phyloP scores from a whole-genome alignment of 1,139 yeast species.

The Saccharomyces hybrid region DNA sequence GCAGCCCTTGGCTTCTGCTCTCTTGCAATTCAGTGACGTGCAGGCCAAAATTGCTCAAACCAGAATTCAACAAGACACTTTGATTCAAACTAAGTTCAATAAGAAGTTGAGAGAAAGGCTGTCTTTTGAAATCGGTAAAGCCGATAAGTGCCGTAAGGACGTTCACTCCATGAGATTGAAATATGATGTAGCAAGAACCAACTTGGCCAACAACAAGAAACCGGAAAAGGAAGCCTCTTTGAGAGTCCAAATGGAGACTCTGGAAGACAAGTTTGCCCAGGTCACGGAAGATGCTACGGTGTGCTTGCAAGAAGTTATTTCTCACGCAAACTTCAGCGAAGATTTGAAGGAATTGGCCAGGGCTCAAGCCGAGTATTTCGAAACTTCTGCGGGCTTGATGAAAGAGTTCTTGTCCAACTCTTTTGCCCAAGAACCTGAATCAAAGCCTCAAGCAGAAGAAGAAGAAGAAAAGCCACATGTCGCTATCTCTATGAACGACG shows the following conservation, averaged over 20 bases:
- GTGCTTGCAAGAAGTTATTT: slow-evolving; percentile 76
- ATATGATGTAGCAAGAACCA: slow-evolving; percentile 72
- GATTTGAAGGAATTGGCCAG: slow-evolving; percentile 62
- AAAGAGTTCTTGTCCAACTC: slow-evolving; percentile 45
- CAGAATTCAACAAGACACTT: slow-evolving; percentile 73
- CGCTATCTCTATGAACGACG: slow-evolving; percentile 5
- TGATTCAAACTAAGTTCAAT: slow-evolving; percentile 65
- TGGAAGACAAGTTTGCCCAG: slow-evolving; percentile 86
- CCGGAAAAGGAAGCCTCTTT: slow-evolving; percentile 73
- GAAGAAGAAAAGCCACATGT: slow-evolving; percentile 1
- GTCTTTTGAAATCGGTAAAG: slow-evolving; percentile 56
- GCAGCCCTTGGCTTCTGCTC: slow-evolving; percentile 38
- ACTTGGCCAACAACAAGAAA: slow-evolving; percentile 52
- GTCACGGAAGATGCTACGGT: slow-evolving; percentile 85
- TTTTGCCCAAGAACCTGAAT: slow-evolving; percentile 2
- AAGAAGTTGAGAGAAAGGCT: slow-evolving; percentile 58
- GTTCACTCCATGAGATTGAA: slow-evolving; percentile 75
- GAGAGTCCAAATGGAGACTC: slow-evolving; percentile 71
- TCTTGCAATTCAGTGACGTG: slow-evolving; percentile 45
- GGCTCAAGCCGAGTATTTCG: slow-evolving; percentile 81
- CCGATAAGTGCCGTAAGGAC: slow-evolving; percentile 62
- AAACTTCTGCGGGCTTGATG: slow-evolving; percentile 64
- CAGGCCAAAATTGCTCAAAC: slow-evolving; percentile 75
- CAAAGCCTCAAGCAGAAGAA: background rate
- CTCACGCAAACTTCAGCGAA: slow-evolving; percentile 63